Percentiles rank a stretch among this genome's conserved stretches.
Evolutionary conservation across 2,329 filamentous ascomycete genomes (phyloP).

Genomic region (Trichoderma simmonsii): DNA sequence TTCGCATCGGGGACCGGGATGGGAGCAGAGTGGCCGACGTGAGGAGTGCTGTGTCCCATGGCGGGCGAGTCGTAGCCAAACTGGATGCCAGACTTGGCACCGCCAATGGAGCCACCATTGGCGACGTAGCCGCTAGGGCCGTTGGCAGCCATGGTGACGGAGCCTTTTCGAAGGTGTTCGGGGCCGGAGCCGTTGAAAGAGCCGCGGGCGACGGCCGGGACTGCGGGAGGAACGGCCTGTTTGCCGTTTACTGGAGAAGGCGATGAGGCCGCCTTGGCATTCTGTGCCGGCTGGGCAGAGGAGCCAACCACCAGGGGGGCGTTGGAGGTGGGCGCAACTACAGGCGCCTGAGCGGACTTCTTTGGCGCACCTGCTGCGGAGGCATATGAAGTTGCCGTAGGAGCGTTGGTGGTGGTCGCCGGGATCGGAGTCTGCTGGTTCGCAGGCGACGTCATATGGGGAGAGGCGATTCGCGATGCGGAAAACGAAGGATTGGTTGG

Average conservation of each 20-base stretch:
- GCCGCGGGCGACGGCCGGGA: conserved; percentile 63
- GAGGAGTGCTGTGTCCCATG: conserved; percentile 64
- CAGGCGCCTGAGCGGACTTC: conserved; percentile 59
- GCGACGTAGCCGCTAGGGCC: conserved; percentile 71
- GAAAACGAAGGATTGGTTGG: conserved; percentile 18
- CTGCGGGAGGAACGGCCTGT: conserved; percentile 65
- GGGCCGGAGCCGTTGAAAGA: conserved; percentile 65
- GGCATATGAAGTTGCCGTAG: conserved; percentile 63
- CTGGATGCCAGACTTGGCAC: conserved; percentile 65
- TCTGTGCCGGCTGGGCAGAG: conserved; percentile 48
- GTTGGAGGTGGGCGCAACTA: conserved; percentile 57
- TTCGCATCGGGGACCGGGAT: conserved; percentile 56
- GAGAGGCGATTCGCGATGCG: conserved; percentile 32
- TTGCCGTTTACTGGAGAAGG: conserved; percentile 84
- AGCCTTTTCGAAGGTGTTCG: conserved; percentile 81
- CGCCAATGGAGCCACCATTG: conserved; percentile 66
- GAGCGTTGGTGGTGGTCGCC: conserved; percentile 57
- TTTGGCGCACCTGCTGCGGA: conserved; percentile 62
- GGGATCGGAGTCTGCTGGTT: conserved; percentile 51
- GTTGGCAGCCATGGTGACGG: conserved; percentile 86
- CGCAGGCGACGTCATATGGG: conserved; percentile 60
- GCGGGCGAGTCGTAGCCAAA: conserved; percentile 74
- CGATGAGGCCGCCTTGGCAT: conserved; percentile 59
- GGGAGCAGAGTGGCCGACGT: conserved; percentile 52
- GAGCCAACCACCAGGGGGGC: conserved; percentile 55